Evolutionary conservation across 2,329 filamentous ascomycete genomes (phyloP), one percentile per base, ranked within the genome.

Genomic region (Corynespora cassiicola): DNA sequence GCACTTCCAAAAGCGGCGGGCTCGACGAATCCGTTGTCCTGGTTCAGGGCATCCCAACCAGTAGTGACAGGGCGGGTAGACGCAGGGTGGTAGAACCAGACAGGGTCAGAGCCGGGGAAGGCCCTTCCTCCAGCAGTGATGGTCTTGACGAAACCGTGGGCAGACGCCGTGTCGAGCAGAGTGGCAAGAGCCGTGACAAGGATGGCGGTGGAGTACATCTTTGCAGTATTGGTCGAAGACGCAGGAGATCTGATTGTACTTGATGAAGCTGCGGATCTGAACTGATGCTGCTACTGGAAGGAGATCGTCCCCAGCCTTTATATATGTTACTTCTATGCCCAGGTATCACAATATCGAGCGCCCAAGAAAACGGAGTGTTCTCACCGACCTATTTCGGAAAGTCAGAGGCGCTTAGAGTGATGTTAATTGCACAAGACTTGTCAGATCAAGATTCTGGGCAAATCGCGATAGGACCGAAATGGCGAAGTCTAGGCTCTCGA

Each of bases 21-120:
- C 35, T 56, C 50, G 12, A 70, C 63, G 44, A 69, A 70, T 16
- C 68, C 67, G 28, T 56, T 46, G 36, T 70, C 67, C 33, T 65
- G 63, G 55, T 69, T 69, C 26, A 63, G 31, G 2, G 64, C 38
- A 21, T 61, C 53, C 66, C 65, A 69, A 5, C 64, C 66, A 11
- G 63, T 59, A 5, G 58, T 66, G 17, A 58, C 43, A 7, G 61
- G 54, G n/a, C 51, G 36, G 6, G 28, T 42, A 29, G 46, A 51
- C 6, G 58, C 43, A 2, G 61, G 37, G 7, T 37, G 47, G 42
- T 68, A 68, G 39, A 38, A 61, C 63, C 62, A 68, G 6, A 55
- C 50, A 4, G 65, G 65, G 27, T 67, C 58, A 10, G 56, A 53
- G 14, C 65, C 63, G 2, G 49, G 43, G 26, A 58, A 61, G 31